Base-by-base conservation (phyloP, 2,329 filamentous ascomycete genomes). In the Keithomyces neogunnii region DNA sequence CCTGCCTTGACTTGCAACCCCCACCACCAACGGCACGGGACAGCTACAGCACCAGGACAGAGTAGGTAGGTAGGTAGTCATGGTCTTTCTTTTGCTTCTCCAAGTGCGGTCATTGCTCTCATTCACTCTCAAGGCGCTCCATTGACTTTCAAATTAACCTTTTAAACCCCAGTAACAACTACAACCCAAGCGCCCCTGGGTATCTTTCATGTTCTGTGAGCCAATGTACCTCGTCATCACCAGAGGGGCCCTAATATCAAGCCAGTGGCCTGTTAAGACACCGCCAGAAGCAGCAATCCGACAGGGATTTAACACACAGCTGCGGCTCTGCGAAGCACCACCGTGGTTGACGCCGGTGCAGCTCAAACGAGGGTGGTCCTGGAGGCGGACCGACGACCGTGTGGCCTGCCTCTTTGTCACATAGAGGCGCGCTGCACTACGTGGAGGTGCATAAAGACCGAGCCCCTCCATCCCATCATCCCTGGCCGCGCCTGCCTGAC, bases 391-490 rank as follows among this genome's bases (percentile, higher is more conserved):
- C 50, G 26, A 30, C 7, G 26, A 6, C 31, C 38, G 31, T 48
- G 32, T 40, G 13, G 13, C 39, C 29, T 45, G 28, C 31, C 32
- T 31, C 28, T 11, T 43, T 35, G 40, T 13, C 38, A n/a, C 48
- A 13, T 43, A 13, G 47, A 38, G 39, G 32, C 30, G 32, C 39
- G 38, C 32, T 32, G 10, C 30, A 28, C 43, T 45, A 35, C 43
- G 29, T 46, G 31, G 28, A 32, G 28, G 35, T 54, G 52, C 49
- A 54, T 54, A 51, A 51, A 54, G 51, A 48, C 51, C 49, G 44
- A 51, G 51, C 47, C 53, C 53, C 53, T 53, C 47, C 53, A 51
- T 51, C 51, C 45, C 50, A 38, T 45, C 51, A 53, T 51, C 51
- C 53, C 51, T 53, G 51, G 40, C 44, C 33, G 7, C 39, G 19